Base-by-base conservation (phyloP, 2,329 filamentous ascomycete genomes). In the Fusarium sp. region DNA sequence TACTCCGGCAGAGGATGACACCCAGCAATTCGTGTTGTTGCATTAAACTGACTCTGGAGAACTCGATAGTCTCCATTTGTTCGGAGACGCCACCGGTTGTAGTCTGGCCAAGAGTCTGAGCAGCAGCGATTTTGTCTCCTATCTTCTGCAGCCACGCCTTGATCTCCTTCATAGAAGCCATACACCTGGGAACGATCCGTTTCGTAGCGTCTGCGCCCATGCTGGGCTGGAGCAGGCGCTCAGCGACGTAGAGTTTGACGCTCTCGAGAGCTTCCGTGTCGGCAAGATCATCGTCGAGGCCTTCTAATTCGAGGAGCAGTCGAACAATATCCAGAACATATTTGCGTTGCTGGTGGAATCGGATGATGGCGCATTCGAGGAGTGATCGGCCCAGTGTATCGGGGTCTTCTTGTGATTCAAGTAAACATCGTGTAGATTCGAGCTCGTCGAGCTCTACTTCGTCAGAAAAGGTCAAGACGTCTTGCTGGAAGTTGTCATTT, bases 11-110 rank as follows among this genome's bases (percentile, higher is more conserved):
- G 52, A 97, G 82, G 54, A 97, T 92, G n/a, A 93, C 87, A 15
- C 91, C 91, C 18, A 99, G 83, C 18, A 92, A 89, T 77, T 99
- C 95, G 77, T 99, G 97, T 78, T 99, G 95, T 75, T 93, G 91
- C 23, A 91, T 89, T 52, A 99, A 85, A 75, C 93, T 97, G 70
- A 88, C 83, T 43, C 91, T 89, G 74, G 97, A 93, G 74, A 93
- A 92, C 72, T 94, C 91, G 66, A 97, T 87, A 6, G 91, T 91
- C 76, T 97, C 93, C 70, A 91, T 85, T 58, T 91, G 85, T 69
- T 94, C 92, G 12, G 86, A 84, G 43, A 82, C 77, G 55, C 75
- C 77, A 41, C 80, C 78, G 8, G 86, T 56, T 35, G 57, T 63
- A 46, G 47, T 80, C 68, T 92, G 89, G 6, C 92, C 92, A 15